Evolutionary conservation across 164 flowering plant species (phyloP), one percentile per base, ranked within the genome.

Genomic region (Cinnamomum chago): DNA sequence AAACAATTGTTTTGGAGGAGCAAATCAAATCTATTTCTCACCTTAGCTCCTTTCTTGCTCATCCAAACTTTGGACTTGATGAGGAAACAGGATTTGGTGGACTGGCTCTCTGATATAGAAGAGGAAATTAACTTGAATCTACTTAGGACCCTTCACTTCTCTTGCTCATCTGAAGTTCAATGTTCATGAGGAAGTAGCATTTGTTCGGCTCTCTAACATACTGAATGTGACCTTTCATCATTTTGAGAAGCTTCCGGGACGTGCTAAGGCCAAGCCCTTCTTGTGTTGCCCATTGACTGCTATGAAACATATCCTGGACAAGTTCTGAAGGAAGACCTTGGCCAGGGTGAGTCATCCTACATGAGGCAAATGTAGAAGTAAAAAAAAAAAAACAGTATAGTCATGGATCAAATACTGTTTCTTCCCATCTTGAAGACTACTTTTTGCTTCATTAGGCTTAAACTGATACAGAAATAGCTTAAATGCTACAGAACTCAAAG

Each of bases 201-300:
- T 88, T 85, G 79, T 89, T 90, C 0, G 93, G 84, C 72, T 90
- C 98, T 79, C 95, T 88, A 62, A 90, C 84, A 65, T 94, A 94
- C 71, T 86, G 95, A 76, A 92, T 92, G 74, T 90, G 88, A 20
- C 98, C 95, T 73, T 83, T 85, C 93, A 94, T 92, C 69, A 86
- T 84, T 89, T 87, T 92, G 30, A 92, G 69, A 70, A 94, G 85
- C 83, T 90, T 92, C 68, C 92, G 76, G 83, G 91, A 88, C 83
- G 88, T 87, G 90, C 94, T 88, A 55, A 94, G 82, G n/a, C 90
- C 94, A 58, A 94, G 66, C 60, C 98, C 98, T 82, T 94, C 97
- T 67, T 86, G 88, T 22, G 91, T 88, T 68, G 55, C 76, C 93
- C 97, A 92, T 23, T 73, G 73, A 65, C 85, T 85, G 79, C 84